A percentile compares a stretch with the other conserved stretches of the same genome.
These are phyloP conservation scores for Hibiscus tridactylites DNA, from an alignment of 345 rosid species.

Conservation along the genomic window DNA sequence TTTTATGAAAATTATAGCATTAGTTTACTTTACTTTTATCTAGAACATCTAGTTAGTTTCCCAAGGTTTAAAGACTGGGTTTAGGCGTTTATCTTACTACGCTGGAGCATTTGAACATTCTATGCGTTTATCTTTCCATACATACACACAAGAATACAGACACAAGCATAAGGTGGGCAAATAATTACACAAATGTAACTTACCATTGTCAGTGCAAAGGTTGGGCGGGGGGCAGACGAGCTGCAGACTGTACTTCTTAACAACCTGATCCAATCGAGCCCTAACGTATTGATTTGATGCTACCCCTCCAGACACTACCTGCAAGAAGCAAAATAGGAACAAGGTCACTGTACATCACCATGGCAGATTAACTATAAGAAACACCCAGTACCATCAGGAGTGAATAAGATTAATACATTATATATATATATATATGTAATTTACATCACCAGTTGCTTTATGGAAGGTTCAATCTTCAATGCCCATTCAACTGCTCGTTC, in stretches of 20 bases:
- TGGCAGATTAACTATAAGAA: no score
- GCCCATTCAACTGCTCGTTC: conserved; percentile 94
- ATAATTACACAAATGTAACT: not conserved
- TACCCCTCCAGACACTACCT: no score
- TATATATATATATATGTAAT: no score
- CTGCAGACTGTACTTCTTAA: conserved; percentile 51
- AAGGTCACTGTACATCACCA: no score
- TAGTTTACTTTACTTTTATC: not conserved
- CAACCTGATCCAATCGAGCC: conserved; percentile 28
- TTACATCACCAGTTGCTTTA: no score
- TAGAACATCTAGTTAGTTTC: not conserved
- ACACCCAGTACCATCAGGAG: no score
- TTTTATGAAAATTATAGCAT: conserved; percentile 13
- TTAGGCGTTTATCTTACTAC: not conserved
- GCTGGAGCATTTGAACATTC: not conserved
- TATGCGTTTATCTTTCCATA: not conserved
- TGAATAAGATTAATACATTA: no score
- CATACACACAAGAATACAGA: not conserved
- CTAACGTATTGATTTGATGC: no score
- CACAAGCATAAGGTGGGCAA: not conserved
- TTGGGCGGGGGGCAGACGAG: conserved; percentile 85
- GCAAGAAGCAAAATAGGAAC: no score
- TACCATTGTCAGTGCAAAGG: conserved; percentile 96
- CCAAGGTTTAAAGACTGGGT: not conserved
- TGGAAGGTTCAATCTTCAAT: no score